Conservation (phyloP, 2,329 filamentous ascomycete genomes). For the Xylaria sp. region DNA sequence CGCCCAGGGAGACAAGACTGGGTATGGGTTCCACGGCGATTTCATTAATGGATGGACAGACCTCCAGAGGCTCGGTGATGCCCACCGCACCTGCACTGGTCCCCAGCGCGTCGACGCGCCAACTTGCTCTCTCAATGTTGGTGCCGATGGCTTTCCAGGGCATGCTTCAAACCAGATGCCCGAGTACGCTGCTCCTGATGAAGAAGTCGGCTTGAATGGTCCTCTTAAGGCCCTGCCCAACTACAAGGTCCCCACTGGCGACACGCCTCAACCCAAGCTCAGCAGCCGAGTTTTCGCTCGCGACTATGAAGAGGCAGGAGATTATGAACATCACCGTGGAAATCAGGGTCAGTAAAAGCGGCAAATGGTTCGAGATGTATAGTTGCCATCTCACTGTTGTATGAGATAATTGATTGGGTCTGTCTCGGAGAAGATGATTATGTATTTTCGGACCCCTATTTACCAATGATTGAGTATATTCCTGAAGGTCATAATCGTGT, state of each 20-base stretch:
- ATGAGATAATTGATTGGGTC: too few species aligned
- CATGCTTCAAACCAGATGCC: slow-evolving; percentile 12
- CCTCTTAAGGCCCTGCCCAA: slow-evolving; percentile 8
- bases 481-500: too few species aligned
- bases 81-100: slow-evolving; percentile 39
- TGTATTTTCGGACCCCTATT: too few species aligned
- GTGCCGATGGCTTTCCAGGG: slow-evolving; percentile 14
- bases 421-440: too few species aligned
- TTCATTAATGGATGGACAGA: slow-evolving; percentile 51
- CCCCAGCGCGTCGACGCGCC: slow-evolving; percentile 14
- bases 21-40: slow-evolving; percentile 60
- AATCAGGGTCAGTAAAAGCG: too few species aligned
- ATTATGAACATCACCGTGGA: too few species aligned
- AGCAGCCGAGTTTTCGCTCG: slow-evolving; percentile 7
- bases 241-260: slow-evolving; percentile 12
- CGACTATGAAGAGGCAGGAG: slow-evolving; percentile 4
- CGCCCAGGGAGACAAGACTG: slow-evolving; percentile 53
- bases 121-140: slow-evolving; percentile 23
- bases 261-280: slow-evolving; percentile 1
- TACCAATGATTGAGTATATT: too few species aligned
- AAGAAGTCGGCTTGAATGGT: slow-evolving; percentile 11
- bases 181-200: slow-evolving; percentile 2
- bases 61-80: slow-evolving; percentile 43
- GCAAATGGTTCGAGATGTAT: too few species aligned
- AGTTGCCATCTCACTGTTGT: too few species aligned